Conservation (phyloP, 2,329 filamentous ascomycete genomes). For the Ophiostoma montium region DNA sequence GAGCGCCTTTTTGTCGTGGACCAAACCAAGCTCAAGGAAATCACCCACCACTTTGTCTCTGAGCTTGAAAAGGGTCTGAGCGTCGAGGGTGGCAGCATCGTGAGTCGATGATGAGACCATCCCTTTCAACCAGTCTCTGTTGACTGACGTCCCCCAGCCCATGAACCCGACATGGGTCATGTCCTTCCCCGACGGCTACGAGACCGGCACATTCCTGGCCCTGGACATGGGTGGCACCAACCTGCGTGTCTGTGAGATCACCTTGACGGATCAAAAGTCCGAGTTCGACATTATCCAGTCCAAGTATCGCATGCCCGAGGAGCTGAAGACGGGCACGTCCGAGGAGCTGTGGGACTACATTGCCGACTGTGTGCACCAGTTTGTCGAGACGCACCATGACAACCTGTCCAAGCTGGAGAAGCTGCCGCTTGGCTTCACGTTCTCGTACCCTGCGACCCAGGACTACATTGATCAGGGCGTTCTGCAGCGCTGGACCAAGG, state of each 20-base stretch:
- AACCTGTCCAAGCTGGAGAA: constrained; percentile 45
- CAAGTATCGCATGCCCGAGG: constrained; percentile 89
- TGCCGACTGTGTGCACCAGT: constrained; percentile 81
- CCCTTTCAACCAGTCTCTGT: too few relatives aligned
- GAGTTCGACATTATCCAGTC: constrained; percentile 92
- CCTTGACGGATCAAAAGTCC: constrained; percentile 71
- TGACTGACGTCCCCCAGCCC: constrained; percentile 39
- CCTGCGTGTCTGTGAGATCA: constrained; percentile 85
- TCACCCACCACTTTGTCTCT: constrained; percentile 76
- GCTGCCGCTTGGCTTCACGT: constrained; percentile 82
- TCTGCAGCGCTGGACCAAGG: constrained; percentile 93
- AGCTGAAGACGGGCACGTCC: constrained; percentile 70
- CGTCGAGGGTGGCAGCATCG: constrained; percentile 83
- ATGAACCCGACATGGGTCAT: constrained; percentile 99
- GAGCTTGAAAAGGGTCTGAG: constrained; percentile 81
- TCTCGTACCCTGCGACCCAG: constrained; percentile 89
- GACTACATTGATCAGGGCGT: constrained; percentile 87
- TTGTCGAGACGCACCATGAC: constrained; percentile 73
- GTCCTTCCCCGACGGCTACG: constrained; percentile 72
- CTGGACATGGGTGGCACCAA: constrained; percentile 97
- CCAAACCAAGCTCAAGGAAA: constrained; percentile 67
- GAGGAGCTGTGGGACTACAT: constrained; percentile 93
- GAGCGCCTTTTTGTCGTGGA: constrained; percentile 76
- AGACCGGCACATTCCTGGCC: constrained; percentile 76
- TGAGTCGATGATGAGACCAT: constrained; percentile 32